These are phyloP conservation scores for Phanerochaete sordida DNA, from an alignment of 768 basidiomycete species.

Conservation along the genomic window DNA sequence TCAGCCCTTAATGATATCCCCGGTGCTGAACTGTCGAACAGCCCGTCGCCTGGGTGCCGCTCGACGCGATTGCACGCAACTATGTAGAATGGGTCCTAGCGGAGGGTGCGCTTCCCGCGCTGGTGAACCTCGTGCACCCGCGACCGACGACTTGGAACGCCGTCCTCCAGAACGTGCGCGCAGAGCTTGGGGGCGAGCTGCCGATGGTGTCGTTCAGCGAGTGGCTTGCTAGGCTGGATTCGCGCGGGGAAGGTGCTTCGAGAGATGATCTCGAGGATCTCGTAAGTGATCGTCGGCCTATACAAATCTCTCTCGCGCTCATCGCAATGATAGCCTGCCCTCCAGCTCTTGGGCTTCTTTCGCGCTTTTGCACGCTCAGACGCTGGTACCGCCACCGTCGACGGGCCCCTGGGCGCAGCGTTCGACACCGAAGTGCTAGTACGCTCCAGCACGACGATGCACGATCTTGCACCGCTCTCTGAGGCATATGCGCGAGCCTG, in stretches of 20 bases:
- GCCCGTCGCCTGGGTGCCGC: constrained; percentile 10
- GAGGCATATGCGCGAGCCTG: not conserved
- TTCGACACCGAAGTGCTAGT: not conserved
- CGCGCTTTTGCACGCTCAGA: not conserved
- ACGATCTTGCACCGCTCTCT: not conserved
- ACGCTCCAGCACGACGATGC: not conserved
- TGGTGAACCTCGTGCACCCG: constrained; percentile 11
- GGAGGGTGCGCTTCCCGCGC: not conserved
- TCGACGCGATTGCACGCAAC: constrained; percentile 3
- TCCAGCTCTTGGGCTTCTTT: constrained; percentile 9
- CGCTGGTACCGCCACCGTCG: not conserved
- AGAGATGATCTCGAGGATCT: not conserved
- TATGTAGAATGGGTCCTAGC: constrained; percentile 4
- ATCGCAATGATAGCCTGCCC: not conserved
- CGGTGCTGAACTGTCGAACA: not conserved
- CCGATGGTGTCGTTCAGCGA: not conserved
- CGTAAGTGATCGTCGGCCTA: constrained; percentile 1
- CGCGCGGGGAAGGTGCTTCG: not conserved
- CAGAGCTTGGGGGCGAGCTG: not conserved
- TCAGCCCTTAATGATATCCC: not conserved
- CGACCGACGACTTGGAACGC: not conserved
- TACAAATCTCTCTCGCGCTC: not conserved
- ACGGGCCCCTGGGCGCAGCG: not conserved
- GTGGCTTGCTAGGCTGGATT: constrained; percentile 7
- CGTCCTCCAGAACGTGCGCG: not conserved